Base-by-base conservation (phyloP, 495 filamentous ascomycete species). In the Cercophora samala region DNA sequence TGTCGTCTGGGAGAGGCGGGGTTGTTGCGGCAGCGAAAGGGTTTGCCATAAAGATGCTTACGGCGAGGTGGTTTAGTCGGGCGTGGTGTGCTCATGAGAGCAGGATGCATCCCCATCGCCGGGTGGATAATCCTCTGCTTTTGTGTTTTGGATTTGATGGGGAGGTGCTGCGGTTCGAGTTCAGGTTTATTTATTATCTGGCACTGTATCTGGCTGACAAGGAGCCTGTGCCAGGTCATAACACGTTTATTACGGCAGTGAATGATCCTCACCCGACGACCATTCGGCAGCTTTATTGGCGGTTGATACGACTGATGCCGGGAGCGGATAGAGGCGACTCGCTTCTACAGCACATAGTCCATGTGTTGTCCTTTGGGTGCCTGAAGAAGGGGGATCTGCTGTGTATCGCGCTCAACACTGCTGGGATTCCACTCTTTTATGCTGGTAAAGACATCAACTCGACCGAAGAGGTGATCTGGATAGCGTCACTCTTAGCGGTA, bases 21-120 rank as follows among this genome's bases (percentile, higher is more conserved):
- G 17, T 59, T 8, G 8, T 69, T 4, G 52, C 5, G 3, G 66
- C 54, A 0, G 67, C 32, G 0, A 64, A 46, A n/a, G 1, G 64
- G 32, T 71, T 72, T 53, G 59, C 58, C 3, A 55, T 65, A 42
- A 72, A 75, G 58, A 32, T 75, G 17, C 61, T 75, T 1, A 56
- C 29, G 9, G 69, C 70, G 0, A 59, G 73, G 3, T 73, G 73
- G 73, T 69, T 65, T 26, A 65, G 58, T n/a, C 62, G 73, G 11
- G 73, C 67, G 1, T 75, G 73, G 73, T 75, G 70, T 53, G 73
- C 73, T 9, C 73, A 72, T 55, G 73, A 75, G 59, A 66, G 65
- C 37, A 69, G 70, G 46, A 66, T 71, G 24, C 58, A 59, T 1
- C 64, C 42, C 4, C 69, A 72, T 37, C 24, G 53, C 0, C 52